Evolutionary conservation across 2,329 filamentous ascomycete species (phyloP).

Genomic region (Diaporthe aspalathi): DNA sequence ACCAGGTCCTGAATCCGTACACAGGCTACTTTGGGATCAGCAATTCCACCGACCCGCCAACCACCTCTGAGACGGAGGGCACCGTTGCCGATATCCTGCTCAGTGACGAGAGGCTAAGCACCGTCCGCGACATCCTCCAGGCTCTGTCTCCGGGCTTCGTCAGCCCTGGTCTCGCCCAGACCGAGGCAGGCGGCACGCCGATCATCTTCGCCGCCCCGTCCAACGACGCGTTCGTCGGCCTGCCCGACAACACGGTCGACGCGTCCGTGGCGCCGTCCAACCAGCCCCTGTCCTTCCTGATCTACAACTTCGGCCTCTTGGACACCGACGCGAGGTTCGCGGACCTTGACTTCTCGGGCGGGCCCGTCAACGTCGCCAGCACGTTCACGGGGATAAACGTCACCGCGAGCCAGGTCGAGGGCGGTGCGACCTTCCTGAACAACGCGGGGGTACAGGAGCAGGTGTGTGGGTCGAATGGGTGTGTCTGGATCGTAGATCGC

Average conservation of each 20-base stretch:
- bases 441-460: conserved; percentile 22
- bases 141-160: conserved; percentile 10
- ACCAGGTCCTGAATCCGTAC: conserved; percentile 34
- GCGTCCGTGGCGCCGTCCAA: conserved; percentile 28
- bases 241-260: background rate
- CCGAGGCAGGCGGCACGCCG: background rate
- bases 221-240: conserved; percentile 24
- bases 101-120: background rate
- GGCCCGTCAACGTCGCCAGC: conserved; percentile 9
- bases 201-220: conserved; percentile 24
- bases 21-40: conserved; percentile 31
- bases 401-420: conserved; percentile 8
- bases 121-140: conserved; percentile 15
- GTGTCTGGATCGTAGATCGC: conserved; percentile 14
- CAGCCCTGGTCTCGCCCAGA: background rate
- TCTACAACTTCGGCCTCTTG: conserved; percentile 24
- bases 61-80: background rate
- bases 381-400: conserved; percentile 20
- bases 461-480: conserved; percentile 23
- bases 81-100: conserved; percentile 25
- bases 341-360: conserved; percentile 18
- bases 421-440: background rate
- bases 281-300: conserved; percentile 21
- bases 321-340: background rate
- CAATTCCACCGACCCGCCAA: conserved; percentile 22